phyloP scores from a whole-genome alignment of 306 rosid species.

The Chamaecrista fasciculata region DNA sequence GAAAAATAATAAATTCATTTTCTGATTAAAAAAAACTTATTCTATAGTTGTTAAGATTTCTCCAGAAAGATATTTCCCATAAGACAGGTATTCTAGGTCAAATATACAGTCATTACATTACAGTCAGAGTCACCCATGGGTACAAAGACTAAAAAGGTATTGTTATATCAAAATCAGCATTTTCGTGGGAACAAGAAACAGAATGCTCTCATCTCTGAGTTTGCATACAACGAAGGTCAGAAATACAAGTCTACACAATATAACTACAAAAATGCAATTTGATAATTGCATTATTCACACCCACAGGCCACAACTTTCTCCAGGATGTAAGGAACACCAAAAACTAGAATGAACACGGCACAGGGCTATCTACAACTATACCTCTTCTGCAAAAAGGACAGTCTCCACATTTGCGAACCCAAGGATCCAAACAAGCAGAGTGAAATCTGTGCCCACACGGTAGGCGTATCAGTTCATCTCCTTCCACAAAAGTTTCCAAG shows the following conservation, averaged over 20 bases:
- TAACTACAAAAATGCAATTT: conserved; percentile 27
- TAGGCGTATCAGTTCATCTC: conserved; percentile 61
- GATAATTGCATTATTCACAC: conserved; percentile 13
- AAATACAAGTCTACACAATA: neutral
- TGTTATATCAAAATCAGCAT: neutral
- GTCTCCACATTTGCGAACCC: conserved; percentile 76
- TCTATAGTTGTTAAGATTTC: too few relatives aligned
- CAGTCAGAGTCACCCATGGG: too few relatives aligned
- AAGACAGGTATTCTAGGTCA: neutral
- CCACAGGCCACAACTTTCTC: conserved; percentile 16
- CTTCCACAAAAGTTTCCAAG: conserved; percentile 63
- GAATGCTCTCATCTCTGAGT: neutral
- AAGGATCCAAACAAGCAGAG: conserved; percentile 68
- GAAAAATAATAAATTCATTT: too few relatives aligned
- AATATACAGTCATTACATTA: neutral
- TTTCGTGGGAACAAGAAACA: neutral
- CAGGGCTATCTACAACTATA: conserved; percentile 40
- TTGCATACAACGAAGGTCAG: neutral
- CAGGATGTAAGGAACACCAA: conserved; percentile 6
- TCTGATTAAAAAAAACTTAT: too few relatives aligned
- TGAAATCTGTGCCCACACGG: conserved; percentile 82
- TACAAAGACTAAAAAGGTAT: neutral
- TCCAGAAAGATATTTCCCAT: too few relatives aligned
- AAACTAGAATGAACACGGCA: neutral
- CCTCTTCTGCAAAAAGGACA: conserved; percentile 78